Evolutionary conservation across 441 rosid genomes (phyloP).

Genomic region (Gossypium davidsonii): DNA sequence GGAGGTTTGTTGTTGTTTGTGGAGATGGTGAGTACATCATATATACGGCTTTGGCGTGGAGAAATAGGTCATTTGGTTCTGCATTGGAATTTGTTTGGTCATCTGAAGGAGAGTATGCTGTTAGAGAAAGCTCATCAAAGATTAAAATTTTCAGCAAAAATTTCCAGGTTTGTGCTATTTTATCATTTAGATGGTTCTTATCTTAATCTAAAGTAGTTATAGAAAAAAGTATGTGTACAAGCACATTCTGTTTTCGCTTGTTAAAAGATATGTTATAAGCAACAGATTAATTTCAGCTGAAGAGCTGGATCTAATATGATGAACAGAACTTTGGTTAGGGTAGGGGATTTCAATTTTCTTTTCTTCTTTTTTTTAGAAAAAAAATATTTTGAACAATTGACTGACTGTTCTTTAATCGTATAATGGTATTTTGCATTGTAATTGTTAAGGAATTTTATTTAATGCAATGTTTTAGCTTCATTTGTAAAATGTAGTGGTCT

Average conservation of each 20-base stretch:
- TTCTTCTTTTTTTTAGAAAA: background rate
- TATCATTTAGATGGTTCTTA: background rate
- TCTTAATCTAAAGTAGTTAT: background rate
- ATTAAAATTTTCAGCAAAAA: constrained; percentile 87
- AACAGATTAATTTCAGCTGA: background rate
- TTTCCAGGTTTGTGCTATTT: constrained; percentile 66
- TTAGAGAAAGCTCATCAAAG: constrained; percentile 92
- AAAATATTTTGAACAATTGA: background rate
- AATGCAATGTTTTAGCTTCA: background rate
- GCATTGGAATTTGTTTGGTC: constrained; percentile 97
- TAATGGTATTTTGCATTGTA: background rate
- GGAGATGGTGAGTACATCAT: constrained; percentile 99
- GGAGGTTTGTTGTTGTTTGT: constrained; percentile 97
- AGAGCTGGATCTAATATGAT: background rate
- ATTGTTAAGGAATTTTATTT: background rate
- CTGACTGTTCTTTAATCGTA: background rate
- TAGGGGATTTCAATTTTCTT: background rate
- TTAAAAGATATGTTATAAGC: background rate
- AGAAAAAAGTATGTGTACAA: background rate
- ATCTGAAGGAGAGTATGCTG: constrained; percentile 95
- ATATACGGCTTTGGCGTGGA: constrained; percentile 99
- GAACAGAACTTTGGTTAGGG: background rate
- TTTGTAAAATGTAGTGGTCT: background rate
- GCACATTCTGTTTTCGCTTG: background rate
- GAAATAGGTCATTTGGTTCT: constrained; percentile 97